Evolutionary conservation across 495 filamentous ascomycete genomes (phyloP).

Genomic region (Penicillium mononematosum): DNA sequence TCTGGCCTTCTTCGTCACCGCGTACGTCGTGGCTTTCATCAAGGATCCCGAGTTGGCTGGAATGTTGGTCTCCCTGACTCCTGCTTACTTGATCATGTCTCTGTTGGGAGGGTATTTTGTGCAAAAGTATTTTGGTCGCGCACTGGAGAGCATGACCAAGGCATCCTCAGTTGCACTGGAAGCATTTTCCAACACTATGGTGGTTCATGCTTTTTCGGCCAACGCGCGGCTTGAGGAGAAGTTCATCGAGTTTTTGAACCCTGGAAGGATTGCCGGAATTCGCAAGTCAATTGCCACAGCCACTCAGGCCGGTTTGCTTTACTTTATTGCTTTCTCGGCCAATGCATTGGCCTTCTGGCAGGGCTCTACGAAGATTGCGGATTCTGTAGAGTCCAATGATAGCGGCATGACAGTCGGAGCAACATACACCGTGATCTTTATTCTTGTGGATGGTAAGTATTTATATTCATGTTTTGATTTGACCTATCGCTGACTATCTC

Average conservation of each 20-base stretch:
- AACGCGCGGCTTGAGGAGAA: conserved; percentile 48
- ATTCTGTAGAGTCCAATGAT: conserved; percentile 36
- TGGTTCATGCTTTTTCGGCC: conserved; percentile 49
- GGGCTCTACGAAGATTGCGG: conserved; percentile 52
- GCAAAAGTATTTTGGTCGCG: conserved; percentile 52
- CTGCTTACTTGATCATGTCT: conserved; percentile 62
- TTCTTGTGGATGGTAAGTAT: conserved; percentile 56
- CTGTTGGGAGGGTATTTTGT: conserved; percentile 58
- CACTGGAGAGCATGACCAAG: conserved; percentile 45
- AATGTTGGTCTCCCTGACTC: conserved; percentile 53
- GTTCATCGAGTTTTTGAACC: conserved; percentile 43
- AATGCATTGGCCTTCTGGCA: conserved; percentile 67
- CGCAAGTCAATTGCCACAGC: conserved; percentile 56
- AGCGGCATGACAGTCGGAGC: conserved; percentile 50
- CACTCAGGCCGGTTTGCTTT: conserved; percentile 57
- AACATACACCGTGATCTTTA: conserved; percentile 62
- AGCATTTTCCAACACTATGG: conserved; percentile 39
- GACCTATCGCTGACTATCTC: conserved; percentile 10
- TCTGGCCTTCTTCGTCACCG: conserved; percentile 58
- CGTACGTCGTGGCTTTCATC: conserved; percentile 62
- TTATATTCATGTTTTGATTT: neutral
- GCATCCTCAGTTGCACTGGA: conserved; percentile 48
- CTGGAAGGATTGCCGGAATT: conserved; percentile 44
- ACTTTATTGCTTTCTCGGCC: conserved; percentile 61
- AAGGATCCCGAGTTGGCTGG: conserved; percentile 45